Evolutionary conservation across 805 yeast species (phyloP).

Genomic region (Vanderwaltozyma verrucispora): DNA sequence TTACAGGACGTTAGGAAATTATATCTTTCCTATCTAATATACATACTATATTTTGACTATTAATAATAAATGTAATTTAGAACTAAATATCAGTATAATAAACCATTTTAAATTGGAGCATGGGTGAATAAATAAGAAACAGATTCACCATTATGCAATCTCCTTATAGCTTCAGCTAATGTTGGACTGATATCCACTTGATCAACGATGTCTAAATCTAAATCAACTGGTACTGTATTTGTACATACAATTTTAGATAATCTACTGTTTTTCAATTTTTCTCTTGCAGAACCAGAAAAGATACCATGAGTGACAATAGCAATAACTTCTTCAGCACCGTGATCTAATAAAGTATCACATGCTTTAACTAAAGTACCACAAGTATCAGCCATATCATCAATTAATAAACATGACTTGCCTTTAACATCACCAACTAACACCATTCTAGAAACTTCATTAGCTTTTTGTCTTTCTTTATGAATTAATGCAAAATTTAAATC

Average conservation of each 20-base stretch:
- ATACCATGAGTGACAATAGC: conserved; percentile 97
- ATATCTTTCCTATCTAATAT: no score
- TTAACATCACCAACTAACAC: conserved; percentile 92
- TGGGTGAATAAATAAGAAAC: conserved; percentile 60
- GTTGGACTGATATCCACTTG: conserved; percentile 60
- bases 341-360: conserved; percentile 69
- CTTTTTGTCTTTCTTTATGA: conserved; percentile 91
- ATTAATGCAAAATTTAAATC: conserved; percentile 91
- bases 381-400: conserved; percentile 98
- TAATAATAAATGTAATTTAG: no score
- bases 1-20: no score
- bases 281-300: conserved; percentile 74
- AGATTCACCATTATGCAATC: conserved; percentile 82
- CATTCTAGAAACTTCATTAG: conserved; percentile 92
- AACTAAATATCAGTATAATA: no score
- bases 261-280: conserved; percentile 56
- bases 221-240: conserved; percentile 80
- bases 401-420: conserved; percentile 69
- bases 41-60: no score
- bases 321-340: conserved; percentile 76
- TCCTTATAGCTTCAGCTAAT: conserved; percentile 71
- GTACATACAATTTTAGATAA: conserved; percentile 77
- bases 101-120: conserved; percentile 19
- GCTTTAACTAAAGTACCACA: conserved; percentile 96
- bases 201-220: conserved; percentile 40